Evolutionary conservation across 257 asterid genomes (phyloP).

Genomic region (Jacaranda mimosifolia): DNA sequence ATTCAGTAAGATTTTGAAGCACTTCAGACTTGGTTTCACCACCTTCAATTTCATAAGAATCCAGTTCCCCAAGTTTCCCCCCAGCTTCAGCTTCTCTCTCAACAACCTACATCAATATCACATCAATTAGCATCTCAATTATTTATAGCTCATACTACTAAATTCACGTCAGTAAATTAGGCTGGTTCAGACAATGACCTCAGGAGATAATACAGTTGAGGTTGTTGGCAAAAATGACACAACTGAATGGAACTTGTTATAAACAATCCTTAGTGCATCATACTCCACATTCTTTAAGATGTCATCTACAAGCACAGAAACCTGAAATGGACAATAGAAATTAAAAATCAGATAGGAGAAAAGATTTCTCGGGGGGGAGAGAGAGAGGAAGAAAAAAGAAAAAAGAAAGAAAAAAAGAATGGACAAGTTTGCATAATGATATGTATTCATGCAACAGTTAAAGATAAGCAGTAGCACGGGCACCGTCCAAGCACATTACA

Average conservation of each 20-base stretch:
- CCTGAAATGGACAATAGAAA: slow-evolving; percentile 57
- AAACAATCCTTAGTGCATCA: slow-evolving; percentile 88
- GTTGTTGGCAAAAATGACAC: slow-evolving; percentile 77
- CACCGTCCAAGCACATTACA: slow-evolving; percentile 17
- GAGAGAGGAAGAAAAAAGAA: no score
- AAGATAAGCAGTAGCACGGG: neutral
- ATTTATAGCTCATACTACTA: neutral
- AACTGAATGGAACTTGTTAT: slow-evolving; percentile 92
- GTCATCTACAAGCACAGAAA: slow-evolving; percentile 97
- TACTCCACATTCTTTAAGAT: slow-evolving; percentile 89
- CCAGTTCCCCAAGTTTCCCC: slow-evolving; percentile 91
- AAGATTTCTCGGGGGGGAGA: neutral
- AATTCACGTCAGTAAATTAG: slow-evolving; percentile 25
- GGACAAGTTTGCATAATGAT: neutral
- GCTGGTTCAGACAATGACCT: slow-evolving; percentile 58
- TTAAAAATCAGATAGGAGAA: slow-evolving; percentile 15
- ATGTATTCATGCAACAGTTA: neutral
- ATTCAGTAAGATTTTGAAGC: slow-evolving; percentile 95
- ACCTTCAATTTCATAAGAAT: slow-evolving; percentile 91
- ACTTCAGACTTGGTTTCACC: slow-evolving; percentile 94
- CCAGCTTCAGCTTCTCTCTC: slow-evolving; percentile 97
- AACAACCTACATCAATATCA: slow-evolving; percentile 55
- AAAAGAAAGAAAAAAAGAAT: neutral
- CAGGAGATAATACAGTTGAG: slow-evolving; percentile 91
- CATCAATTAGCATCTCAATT: slow-evolving; percentile 36